Conservation (phyloP, 2,329 filamentous ascomycete genomes). For the Penicillium aurantiogriseum region DNA sequence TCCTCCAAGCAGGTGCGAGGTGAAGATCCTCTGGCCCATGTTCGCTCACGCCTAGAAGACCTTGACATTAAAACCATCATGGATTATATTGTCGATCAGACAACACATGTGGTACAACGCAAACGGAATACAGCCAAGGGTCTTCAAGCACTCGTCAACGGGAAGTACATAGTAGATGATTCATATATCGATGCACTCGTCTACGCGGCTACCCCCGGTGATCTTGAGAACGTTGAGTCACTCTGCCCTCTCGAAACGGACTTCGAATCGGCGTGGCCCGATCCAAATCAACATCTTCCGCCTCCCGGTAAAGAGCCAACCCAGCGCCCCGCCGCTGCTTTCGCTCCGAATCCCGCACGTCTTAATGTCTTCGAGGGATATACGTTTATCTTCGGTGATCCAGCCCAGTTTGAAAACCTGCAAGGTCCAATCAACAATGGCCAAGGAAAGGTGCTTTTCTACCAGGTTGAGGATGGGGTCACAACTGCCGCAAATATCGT, state of each 20-base stretch:
- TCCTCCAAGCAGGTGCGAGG: conserved; percentile 67
- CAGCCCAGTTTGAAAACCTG: conserved; percentile 72
- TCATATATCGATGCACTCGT: conserved; percentile 72
- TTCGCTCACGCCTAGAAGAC: conserved; percentile 68
- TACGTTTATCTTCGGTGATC: conserved; percentile 82
- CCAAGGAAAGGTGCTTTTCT: conserved; percentile 75
- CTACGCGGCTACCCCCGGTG: conserved; percentile 54
- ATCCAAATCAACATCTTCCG: conserved; percentile 69
- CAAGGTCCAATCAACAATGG: conserved; percentile 73
- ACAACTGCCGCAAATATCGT: conserved; percentile 75
- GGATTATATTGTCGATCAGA: conserved; percentile 67
- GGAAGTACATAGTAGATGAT: conserved; percentile 70
- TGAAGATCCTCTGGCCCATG: conserved; percentile 59
- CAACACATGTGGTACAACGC: conserved; percentile 83
- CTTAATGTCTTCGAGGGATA: conserved; percentile 78
- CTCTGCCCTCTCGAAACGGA: conserved; percentile 69
- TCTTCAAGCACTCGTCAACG: conserved; percentile 81
- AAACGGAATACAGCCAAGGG: conserved; percentile 89
- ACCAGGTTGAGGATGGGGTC: conserved; percentile 58
- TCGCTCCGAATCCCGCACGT: conserved; percentile 66
- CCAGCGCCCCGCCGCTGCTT: conserved; percentile 64
- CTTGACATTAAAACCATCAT: conserved; percentile 84
- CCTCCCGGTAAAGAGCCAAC: conserved; percentile 73
- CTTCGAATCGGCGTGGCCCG: conserved; percentile 76
- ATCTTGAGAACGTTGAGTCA: conserved; percentile 52